Evolutionary conservation across 1,284 basidiomycete genomes (phyloP).

Genomic region (Leucocoprinus gongylophorus): DNA sequence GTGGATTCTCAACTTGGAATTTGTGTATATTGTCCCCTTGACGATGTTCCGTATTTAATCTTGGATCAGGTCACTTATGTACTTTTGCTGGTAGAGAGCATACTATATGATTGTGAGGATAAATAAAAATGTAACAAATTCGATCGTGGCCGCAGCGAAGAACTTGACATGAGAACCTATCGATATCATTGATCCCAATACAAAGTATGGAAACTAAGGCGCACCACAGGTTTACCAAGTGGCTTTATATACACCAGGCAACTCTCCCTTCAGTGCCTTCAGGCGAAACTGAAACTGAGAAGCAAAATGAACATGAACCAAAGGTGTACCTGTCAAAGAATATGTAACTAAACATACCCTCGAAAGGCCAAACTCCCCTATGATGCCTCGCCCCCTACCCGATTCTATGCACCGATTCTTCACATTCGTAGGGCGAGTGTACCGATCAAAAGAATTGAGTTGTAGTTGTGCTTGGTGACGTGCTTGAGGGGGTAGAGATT

Average conservation of each 20-base stretch:
- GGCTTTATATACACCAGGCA: slow-evolving; percentile 85
- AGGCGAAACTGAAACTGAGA: slow-evolving; percentile 82
- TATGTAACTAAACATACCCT: slow-evolving; percentile 53
- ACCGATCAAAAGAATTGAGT: slow-evolving; percentile 80
- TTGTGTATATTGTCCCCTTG: background rate
- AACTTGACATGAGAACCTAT: background rate
- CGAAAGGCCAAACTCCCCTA: slow-evolving; percentile 84
- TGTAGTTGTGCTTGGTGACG: slow-evolving; percentile 96
- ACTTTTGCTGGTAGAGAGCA: too few relatives aligned
- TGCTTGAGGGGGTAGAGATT: slow-evolving; percentile 74
- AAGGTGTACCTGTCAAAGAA: background rate
- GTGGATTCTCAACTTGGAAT: background rate
- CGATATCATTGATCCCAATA: background rate
- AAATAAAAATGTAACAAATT: too few relatives aligned
- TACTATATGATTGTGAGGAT: too few relatives aligned
- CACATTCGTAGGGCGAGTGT: slow-evolving; percentile 77
- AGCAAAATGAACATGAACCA: slow-evolving; percentile 12
- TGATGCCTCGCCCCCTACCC: slow-evolving; percentile 80
- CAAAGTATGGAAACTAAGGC: background rate
- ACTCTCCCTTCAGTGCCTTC: slow-evolving; percentile 70
- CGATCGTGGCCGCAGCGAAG: too few relatives aligned
- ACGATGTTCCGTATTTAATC: background rate
- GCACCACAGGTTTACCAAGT: slow-evolving; percentile 60
- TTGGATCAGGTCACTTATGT: too few relatives aligned
- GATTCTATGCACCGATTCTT: slow-evolving; percentile 85